These are phyloP conservation scores for Termitomyces sp. DNA, from an alignment of 768 basidiomycete genomes.

Conservation along the genomic window DNA sequence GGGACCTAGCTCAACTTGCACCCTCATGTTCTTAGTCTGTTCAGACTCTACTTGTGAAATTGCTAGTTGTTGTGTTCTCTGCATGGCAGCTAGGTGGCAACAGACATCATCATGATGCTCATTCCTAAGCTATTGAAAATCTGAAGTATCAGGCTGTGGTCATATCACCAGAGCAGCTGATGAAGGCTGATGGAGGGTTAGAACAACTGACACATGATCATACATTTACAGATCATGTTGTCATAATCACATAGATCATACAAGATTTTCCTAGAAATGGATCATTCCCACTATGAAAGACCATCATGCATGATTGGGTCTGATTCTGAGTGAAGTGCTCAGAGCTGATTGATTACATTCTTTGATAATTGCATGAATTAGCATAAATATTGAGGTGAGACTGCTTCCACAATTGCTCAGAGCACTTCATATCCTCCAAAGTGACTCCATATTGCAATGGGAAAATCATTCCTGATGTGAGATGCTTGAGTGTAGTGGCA, in stretches of 20 bases:
- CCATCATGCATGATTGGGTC: neutral
- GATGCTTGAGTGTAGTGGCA: constrained; percentile 17
- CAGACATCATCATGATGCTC: no score
- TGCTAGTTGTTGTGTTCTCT: no score
- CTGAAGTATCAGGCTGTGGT: no score
- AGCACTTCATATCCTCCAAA: constrained; percentile 16
- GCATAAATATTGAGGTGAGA: constrained; percentile 10
- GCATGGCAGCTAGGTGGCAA: no score
- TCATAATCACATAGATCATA: neutral
- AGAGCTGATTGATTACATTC: neutral
- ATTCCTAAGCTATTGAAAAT: no score
- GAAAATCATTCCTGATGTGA: constrained; percentile 23
- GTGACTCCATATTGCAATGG: constrained; percentile 19
- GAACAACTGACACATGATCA: neutral
- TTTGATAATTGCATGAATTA: neutral
- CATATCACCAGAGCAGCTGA: neutral
- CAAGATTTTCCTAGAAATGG: neutral
- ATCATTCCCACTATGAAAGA: neutral
- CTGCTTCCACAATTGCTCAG: constrained; percentile 20
- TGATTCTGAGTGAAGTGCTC: neutral
- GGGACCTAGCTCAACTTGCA: no score
- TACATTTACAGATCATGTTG: neutral
- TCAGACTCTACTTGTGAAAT: no score
- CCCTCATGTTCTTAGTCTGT: no score
- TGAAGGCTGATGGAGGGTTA: neutral